Conservation (phyloP, 2,329 filamentous ascomycete genomes). For the Sporothrix curviconia region DNA sequence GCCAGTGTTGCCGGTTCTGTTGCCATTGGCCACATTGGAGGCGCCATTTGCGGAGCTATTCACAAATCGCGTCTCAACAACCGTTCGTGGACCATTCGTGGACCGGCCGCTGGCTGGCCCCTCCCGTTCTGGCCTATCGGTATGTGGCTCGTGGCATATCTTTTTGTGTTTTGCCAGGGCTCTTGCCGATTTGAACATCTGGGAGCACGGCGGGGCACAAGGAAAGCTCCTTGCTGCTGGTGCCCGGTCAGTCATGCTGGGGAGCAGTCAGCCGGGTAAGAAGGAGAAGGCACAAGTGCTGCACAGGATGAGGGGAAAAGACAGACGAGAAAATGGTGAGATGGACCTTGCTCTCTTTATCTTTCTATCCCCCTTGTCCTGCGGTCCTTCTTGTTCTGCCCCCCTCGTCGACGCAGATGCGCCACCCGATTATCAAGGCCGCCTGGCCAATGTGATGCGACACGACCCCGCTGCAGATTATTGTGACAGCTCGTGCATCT, state of each 20-base stretch:
- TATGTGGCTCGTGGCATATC: not conserved
- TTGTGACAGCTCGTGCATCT: not conserved
- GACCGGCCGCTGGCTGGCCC: not conserved
- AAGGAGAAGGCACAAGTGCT: too few relatives aligned
- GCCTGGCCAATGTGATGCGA: constrained; percentile 3
- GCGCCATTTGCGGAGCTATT: not conserved
- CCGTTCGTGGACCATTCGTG: not conserved
- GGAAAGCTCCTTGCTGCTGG: not conserved
- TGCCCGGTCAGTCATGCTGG: not conserved
- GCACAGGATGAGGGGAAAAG: too few relatives aligned
- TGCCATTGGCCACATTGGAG: not conserved
- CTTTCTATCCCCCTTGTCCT: not conserved
- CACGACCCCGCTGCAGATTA: not conserved
- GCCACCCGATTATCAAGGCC: not conserved
- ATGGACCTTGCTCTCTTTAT: not conserved
- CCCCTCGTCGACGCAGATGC: not conserved
- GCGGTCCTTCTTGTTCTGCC: not conserved
- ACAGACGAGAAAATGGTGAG: too few relatives aligned
- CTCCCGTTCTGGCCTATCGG: too few relatives aligned
- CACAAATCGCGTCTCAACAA: too few relatives aligned
- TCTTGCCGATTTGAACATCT: not conserved
- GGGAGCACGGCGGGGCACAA: not conserved
- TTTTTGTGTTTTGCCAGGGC: not conserved
- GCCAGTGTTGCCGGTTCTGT: not conserved
- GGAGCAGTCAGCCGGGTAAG: too few relatives aligned